A percentile compares a stretch with the other conserved stretches of the same genome.
Evolutionary conservation across 805 yeast genomes (phyloP).

Genomic region (Wickerhamiella brachini): DNA sequence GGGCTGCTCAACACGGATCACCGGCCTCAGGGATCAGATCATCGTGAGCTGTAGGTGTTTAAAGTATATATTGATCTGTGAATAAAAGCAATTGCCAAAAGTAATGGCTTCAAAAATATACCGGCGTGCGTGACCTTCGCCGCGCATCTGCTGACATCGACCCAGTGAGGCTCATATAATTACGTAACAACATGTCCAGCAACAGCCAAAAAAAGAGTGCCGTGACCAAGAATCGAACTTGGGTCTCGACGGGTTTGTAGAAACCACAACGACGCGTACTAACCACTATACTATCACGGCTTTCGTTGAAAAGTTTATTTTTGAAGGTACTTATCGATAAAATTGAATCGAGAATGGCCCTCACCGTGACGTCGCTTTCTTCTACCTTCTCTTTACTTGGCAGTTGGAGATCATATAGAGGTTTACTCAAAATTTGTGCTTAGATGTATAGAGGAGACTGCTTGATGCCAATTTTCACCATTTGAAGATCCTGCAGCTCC

Average conservation of each 20-base stretch:
- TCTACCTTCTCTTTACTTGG: no score
- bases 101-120: no score
- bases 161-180: no score
- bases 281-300: constrained; percentile 51
- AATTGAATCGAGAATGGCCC: no score
- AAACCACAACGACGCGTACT: constrained; percentile 56
- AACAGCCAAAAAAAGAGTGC: constrained; percentile 28
- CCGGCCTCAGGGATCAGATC: neutral
- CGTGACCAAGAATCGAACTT: constrained; percentile 63
- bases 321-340: neutral
- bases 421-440: no score
- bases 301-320: neutral
- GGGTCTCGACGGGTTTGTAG: constrained; percentile 42
- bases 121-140: no score
- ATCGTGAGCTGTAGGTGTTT: neutral
- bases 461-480: no score
- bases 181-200: no score
- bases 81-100: neutral
- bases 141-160: neutral
- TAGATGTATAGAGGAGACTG: no score
- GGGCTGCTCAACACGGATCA: neutral
- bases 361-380: no score
- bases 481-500: no score
- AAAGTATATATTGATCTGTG: neutral
- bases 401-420: no score